Evolutionary conservation across 441 rosid species (phyloP).

Genomic region (Bocquillonia castaneifolia): DNA sequence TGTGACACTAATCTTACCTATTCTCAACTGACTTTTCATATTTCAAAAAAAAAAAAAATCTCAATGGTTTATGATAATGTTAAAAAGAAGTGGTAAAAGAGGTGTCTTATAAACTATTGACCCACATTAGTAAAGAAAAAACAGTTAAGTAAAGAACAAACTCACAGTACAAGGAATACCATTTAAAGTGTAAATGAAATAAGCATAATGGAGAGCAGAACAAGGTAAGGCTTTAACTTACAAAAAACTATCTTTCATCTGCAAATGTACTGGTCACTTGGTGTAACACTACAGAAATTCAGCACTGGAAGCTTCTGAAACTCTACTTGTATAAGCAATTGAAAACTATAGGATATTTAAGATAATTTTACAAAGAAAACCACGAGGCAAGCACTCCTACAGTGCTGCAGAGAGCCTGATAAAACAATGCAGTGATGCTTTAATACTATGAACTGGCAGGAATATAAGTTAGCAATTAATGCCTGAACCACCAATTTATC

Average conservation of each 20-base stretch:
- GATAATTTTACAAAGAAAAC: constrained; percentile 33
- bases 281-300: constrained; percentile 35
- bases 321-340: constrained; percentile 44
- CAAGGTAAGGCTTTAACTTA: constrained; percentile 3
- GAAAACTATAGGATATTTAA: constrained; percentile 42
- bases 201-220: background rate
- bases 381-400: constrained; percentile 37
- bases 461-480: constrained; percentile 29
- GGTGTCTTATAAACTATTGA: background rate
- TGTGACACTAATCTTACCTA: background rate
- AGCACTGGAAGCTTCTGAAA: constrained; percentile 49
- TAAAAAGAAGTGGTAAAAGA: background rate
- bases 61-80: background rate
- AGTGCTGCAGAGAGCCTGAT: constrained; percentile 33
- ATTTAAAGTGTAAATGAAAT: background rate
- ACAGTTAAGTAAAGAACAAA: background rate
- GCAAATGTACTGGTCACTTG: constrained; percentile 54
- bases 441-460: constrained; percentile 30
- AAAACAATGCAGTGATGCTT: constrained; percentile 26
- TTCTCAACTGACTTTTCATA: background rate
- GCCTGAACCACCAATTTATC: constrained; percentile 32
- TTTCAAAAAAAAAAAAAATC: no score
- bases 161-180: background rate
- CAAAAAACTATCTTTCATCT: constrained; percentile 19
- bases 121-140: background rate